Conservation (phyloP, 306 rosid genomes). For the Nissolia schottii region DNA sequence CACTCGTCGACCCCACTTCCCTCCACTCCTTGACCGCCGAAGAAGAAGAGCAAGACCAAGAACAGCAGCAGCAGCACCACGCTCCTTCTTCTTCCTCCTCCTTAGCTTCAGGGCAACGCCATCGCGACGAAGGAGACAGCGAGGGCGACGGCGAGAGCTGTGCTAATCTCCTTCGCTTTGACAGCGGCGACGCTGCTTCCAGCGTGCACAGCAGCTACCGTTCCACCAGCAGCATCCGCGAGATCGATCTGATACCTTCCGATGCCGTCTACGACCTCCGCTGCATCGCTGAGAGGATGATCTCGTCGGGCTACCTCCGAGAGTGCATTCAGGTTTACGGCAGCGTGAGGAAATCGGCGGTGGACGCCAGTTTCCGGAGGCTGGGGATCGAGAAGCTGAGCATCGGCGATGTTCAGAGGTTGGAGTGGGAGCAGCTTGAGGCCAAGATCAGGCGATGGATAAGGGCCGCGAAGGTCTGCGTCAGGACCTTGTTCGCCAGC, state of each 20-base stretch:
- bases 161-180: constrained; percentile 28
- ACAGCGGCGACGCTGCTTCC: constrained; percentile 26
- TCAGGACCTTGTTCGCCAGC: constrained; percentile 72
- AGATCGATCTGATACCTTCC: constrained; percentile 86
- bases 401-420: constrained; percentile 90
- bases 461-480: constrained; percentile 72
- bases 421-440: constrained; percentile 86
- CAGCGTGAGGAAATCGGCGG: constrained; percentile 72
- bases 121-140: neutral
- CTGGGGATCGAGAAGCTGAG: constrained; percentile 83
- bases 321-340: constrained; percentile 97
- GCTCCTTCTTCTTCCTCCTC: constrained; percentile 6
- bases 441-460: constrained; percentile 93
- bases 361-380: constrained; percentile 67
- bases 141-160: neutral
- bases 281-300: constrained; percentile 85
- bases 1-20: constrained; percentile 51
- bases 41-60: neutral
- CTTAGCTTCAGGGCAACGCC: neutral
- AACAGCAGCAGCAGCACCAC: neutral
- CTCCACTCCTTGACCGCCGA: constrained; percentile 12
- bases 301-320: constrained; percentile 71
- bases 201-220: constrained; percentile 46
- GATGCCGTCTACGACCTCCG: constrained; percentile 74
- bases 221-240: constrained; percentile 76